phyloP scores from a whole-genome alignment of 345 rosid species.

The Hibiscus mutabilis region DNA sequence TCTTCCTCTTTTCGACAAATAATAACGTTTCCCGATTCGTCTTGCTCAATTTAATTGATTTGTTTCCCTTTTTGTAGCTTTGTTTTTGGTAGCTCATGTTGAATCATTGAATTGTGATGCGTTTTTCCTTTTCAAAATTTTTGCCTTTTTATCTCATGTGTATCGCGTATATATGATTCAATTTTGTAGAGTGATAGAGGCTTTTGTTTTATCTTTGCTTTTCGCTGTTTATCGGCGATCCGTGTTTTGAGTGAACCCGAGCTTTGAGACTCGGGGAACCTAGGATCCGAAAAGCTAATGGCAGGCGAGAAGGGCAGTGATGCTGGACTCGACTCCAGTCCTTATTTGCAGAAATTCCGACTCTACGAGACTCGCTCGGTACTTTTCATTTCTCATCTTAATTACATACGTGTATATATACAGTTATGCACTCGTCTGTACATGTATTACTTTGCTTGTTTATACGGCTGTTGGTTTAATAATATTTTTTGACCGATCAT shows the following conservation, averaged over 20 bases:
- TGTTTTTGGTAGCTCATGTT: neutral
- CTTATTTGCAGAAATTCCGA: slow-evolving; percentile 66
- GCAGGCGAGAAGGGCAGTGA: slow-evolving; percentile 29
- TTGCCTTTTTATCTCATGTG: neutral
- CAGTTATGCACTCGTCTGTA: neutral
- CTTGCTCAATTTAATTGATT: neutral
- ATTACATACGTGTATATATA: no score
- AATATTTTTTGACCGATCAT: neutral
- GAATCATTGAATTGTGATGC: neutral
- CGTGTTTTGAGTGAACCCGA: slow-evolving; percentile 18
- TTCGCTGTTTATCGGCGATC: slow-evolving; percentile 21
- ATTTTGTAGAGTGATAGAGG: neutral
- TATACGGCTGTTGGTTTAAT: neutral
- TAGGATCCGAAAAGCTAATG: slow-evolving; percentile 34
- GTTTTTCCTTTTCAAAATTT: neutral
- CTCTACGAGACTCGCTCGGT: slow-evolving; percentile 93
- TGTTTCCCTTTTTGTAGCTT: neutral
- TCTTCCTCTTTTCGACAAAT: neutral
- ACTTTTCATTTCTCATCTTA: neutral
- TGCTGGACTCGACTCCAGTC: slow-evolving; percentile 20
- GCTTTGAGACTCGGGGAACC: slow-evolving; percentile 31
- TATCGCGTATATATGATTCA: slow-evolving; percentile 5
- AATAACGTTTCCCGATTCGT: neutral
- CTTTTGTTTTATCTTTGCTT: neutral
- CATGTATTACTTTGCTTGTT: neutral